A percentile compares a stretch with the other conserved stretches of the same genome.
These are phyloP conservation scores for Lactarius sp. DNA, from an alignment of 768 basidiomycete genomes.

Conservation along the genomic window DNA sequence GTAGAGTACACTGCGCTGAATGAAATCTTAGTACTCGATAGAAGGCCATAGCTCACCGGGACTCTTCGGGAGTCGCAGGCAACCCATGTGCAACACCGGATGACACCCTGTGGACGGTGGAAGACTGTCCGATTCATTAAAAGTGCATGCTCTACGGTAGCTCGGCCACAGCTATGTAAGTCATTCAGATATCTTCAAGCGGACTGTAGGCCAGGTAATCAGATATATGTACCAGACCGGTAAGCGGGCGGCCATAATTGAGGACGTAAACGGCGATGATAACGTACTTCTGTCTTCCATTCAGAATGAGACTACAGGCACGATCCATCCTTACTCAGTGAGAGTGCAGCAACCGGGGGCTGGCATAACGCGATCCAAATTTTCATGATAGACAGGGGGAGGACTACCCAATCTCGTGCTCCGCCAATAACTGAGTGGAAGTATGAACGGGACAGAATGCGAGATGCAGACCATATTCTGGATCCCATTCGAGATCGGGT, in stretches of 20 bases:
- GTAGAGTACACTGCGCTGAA: no score
- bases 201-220: no score
- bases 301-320: not conserved
- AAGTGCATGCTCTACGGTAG: no score
- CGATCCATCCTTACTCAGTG: not conserved
- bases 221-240: no score
- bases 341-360: not conserved
- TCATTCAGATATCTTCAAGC: not conserved
- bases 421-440: slow-evolving; percentile 68
- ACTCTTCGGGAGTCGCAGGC: no score
- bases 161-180: not conserved
- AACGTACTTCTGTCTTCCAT: no score
- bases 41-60: no score
- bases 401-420: slow-evolving; percentile 73
- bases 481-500: slow-evolving; percentile 89
- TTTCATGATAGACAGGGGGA: not conserved
- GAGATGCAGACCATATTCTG: slow-evolving; percentile 81
- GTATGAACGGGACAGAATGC: not conserved
- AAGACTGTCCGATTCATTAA: no score
- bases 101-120: no score
- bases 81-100: no score
- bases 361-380: not conserved
- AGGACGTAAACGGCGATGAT: no score
- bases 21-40: no score
- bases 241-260: not conserved